Conservation (phyloP, 352 stramenopile species). For the Elongisporangium anandrum region DNA sequence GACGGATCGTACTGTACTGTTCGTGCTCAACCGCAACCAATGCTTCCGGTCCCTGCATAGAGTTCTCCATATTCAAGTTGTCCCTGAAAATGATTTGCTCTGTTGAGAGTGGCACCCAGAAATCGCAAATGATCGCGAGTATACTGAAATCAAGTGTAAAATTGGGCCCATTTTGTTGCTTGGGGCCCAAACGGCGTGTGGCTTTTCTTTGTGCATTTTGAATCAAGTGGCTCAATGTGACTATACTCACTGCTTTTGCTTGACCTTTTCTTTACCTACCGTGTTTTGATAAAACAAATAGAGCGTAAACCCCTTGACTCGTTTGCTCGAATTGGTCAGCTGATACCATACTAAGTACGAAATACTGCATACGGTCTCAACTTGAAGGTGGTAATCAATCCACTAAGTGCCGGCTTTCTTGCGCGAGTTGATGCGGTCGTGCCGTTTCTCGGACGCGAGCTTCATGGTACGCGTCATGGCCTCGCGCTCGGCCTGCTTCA, state of each 20-base stretch:
- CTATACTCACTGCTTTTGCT: background rate
- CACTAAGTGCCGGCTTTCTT: conserved; percentile 43
- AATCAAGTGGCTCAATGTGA: background rate
- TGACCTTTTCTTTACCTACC: background rate
- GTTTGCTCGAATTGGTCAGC: background rate
- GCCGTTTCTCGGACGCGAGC: conserved; percentile 67
- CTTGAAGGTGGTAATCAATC: background rate
- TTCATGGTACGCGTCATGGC: conserved; percentile 55
- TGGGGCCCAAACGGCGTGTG: background rate
- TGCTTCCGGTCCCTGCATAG: background rate
- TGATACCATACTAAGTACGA: background rate
- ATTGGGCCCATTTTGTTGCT: background rate
- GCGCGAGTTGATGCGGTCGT: conserved; percentile 73
- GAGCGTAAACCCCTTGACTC: background rate
- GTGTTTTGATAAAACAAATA: background rate
- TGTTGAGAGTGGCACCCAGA: background rate
- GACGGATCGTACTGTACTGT: background rate
- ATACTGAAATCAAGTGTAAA: background rate
- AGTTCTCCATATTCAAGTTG: background rate
- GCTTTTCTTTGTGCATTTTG: background rate
- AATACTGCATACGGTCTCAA: no score
- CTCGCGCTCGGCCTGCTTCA: conserved; percentile 61
- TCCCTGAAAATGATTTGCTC: background rate
- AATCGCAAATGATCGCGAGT: background rate
- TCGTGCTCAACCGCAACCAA: background rate